Conservation (phyloP, 129 eudicot species). For the Flaveria sonorensis region DNA sequence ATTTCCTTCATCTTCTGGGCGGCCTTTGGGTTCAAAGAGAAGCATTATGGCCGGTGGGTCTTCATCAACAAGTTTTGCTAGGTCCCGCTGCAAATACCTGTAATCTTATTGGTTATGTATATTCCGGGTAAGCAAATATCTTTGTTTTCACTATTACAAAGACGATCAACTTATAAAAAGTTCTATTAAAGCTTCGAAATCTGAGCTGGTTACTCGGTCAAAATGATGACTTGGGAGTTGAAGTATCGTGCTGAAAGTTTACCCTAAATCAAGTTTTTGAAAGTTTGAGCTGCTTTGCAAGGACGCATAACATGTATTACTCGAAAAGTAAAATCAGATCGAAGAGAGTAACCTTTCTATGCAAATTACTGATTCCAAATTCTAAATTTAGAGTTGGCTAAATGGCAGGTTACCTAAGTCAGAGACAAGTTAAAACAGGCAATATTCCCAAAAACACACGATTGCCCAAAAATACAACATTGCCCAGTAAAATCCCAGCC, state of each 20-base stretch:
- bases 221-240: not conserved
- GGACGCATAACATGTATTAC: no score
- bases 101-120: constrained; percentile 12
- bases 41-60: constrained; percentile 90
- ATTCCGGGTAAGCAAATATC: not conserved
- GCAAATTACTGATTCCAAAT: no score
- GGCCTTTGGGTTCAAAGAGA: constrained; percentile 95
- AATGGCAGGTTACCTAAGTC: no score
- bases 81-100: constrained; percentile 79
- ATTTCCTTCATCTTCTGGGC: constrained; percentile 96
- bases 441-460: no score
- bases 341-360: no score
- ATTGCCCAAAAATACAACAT: no score
- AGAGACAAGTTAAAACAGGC: no score
- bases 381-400: no score
- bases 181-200: not conserved
- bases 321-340: no score
- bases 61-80: constrained; percentile 88
- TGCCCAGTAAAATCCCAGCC: no score
- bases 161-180: not conserved
- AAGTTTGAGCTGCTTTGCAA: not conserved
- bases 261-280: not conserved
- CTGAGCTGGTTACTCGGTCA: constrained; percentile 1
- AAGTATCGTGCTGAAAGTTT: not conserved
- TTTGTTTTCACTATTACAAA: not conserved